Base-by-base conservation (phyloP, 2,329 filamentous ascomycete genomes). In the Raffaelea ambrosiae region DNA sequence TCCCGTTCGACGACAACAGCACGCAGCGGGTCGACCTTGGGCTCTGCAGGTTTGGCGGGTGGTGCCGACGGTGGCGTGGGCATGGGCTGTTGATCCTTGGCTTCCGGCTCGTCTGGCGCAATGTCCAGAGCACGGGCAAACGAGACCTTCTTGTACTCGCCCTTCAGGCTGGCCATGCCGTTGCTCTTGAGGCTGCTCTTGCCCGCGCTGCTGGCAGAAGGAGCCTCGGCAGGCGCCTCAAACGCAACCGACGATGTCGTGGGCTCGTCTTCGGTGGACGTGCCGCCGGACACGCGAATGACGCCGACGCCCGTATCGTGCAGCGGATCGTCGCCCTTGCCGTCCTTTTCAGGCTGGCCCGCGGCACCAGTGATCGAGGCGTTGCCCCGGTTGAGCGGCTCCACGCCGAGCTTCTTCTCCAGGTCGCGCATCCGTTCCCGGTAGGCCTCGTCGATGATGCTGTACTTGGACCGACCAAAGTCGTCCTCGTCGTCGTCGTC, bases 351-450 rank as follows among this genome's bases (percentile, higher is more conserved):
- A n/a, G n/a, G 7, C n/a, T 47, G 29, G 22, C 9, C 33, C n/a
- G 22, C 23, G 10, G 18, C 18, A 29, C 20, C 7, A 5, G 9
- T 18, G 39, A 18, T 3, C 5, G 35, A 33, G 1, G 36, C 14
- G 36, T 21, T 13, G 13, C 4, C 40, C 13, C 29, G 14, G 16
- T 26, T 14, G 9, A 67, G 66, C 3, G 71, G 71, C 53, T 69
- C 76, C 53, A 83, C 76, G n/a, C 73, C 75, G 1, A 96, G 73
- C 53, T 81, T 84, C 60, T 83, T 74, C 64, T 96, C 86, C 4
- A 98, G 71, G 55, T 90, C 86, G 40, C 85, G 75, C 93, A 98
- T 97, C 55, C 87, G 77, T 56, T 78, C 73, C 29, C 82, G 79
- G 59, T 95, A 94, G 14, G 86, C 83, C 40, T 88, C 81, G 16